Percentiles rank a stretch among this genome's conserved stretches.
Conservation (phyloP, 805 yeast species). For the Wickerhamiella vanderwaltii region DNA sequence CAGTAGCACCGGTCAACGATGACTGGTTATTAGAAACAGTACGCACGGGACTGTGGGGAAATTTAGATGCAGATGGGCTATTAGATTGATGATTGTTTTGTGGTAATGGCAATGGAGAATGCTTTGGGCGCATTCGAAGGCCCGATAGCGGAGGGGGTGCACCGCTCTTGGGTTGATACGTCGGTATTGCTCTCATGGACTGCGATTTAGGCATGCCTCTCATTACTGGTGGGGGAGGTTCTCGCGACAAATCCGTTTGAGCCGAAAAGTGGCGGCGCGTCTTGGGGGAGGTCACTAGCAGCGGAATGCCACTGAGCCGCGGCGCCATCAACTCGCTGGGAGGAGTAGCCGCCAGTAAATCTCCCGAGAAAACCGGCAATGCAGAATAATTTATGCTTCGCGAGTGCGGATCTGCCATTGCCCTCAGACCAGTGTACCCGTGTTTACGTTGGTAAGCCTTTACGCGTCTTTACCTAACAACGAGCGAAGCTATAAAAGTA, state of each 20-base stretch:
- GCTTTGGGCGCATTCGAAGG: constrained; percentile 1
- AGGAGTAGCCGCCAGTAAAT: background rate
- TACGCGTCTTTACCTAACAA: constrained; percentile 8
- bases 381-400: constrained; percentile 9
- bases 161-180: background rate
- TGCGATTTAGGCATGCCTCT: constrained; percentile 3
- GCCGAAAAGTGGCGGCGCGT: constrained; percentile 1
- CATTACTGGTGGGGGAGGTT: background rate
- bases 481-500: too few relatives aligned
- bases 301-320: constrained; percentile 9
- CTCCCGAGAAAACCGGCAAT: constrained; percentile 9
- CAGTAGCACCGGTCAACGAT: too few relatives aligned
- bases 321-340: constrained; percentile 11
- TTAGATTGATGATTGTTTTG: too few relatives aligned
- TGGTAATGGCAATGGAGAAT: too few relatives aligned
- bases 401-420: constrained; percentile 8
- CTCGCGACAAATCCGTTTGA: background rate
- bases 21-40: too few relatives aligned
- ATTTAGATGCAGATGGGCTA: too few relatives aligned
- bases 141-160: background rate
- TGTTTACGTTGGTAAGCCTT: constrained; percentile 8
- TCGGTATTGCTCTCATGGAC: too few relatives aligned
- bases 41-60: too few relatives aligned
- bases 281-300: constrained; percentile 6
- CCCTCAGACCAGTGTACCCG: background rate